phyloP scores from a whole-genome alignment of 1,284 basidiomycete species.

The Ganoderma lucidum region DNA sequence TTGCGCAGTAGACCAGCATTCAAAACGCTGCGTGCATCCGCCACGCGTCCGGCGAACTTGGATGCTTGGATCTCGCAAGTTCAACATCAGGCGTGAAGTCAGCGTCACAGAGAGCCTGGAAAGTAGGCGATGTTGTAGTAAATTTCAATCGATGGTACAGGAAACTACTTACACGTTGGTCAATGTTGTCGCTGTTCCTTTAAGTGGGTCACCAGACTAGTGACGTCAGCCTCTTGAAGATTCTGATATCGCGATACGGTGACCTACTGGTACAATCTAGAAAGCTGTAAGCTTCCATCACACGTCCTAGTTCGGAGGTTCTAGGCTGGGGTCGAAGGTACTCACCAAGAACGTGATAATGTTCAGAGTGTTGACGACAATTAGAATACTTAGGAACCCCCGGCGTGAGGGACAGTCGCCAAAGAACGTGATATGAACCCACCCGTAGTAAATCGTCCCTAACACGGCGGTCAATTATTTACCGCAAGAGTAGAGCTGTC shows the following conservation, averaged over 20 bases:
- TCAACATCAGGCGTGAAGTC: slow-evolving; percentile 29
- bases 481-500: neutral
- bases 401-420: neutral
- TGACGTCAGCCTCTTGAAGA: neutral
- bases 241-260: neutral
- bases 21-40: slow-evolving; percentile 7
- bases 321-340: neutral
- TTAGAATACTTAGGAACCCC: neutral
- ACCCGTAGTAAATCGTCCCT: slow-evolving; percentile 18
- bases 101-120: slow-evolving; percentile 25
- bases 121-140: neutral
- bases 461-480: neutral
- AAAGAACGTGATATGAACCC: neutral
- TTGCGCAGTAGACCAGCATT: slow-evolving; percentile 24
- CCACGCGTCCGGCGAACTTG: slow-evolving; percentile 12
- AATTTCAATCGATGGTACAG: neutral
- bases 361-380: slow-evolving; percentile 12
- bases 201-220: slow-evolving; percentile 22
- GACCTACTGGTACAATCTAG: slow-evolving; percentile 8
- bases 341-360: slow-evolving; percentile 12
- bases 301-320: neutral
- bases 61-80: slow-evolving; percentile 25
- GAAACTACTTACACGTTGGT: slow-evolving; percentile 22
- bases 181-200: slow-evolving; percentile 26
- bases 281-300: neutral